Base-by-base conservation (phyloP, 148 eudicot genomes). In the Rhododendron ferrugineum region DNA sequence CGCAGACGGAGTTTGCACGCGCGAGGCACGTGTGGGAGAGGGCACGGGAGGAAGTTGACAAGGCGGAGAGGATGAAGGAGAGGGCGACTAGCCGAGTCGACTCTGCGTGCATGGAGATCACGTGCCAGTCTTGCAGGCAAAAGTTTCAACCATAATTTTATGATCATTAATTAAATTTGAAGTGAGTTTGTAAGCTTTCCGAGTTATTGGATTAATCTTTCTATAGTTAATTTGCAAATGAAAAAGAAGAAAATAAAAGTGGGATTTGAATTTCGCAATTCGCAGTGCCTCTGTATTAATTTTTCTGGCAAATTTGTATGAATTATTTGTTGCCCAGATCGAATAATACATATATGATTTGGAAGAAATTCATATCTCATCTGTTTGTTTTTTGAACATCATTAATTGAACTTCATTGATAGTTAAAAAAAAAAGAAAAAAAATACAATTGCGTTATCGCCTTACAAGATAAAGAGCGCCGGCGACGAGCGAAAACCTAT, bases 121-220 rank as follows among this genome's bases (percentile, higher is more conserved):
- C 97, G 73, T 96, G 99, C 85, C 91, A 91, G 47, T 92, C 94
- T 40, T 96, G 99, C 91, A 90, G 94, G 83, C 98, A 93, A 88
- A 93, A 92, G 83, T 96, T 96, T 82, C 92, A 93, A 58, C 87
- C 89, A 62, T 89, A 28, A 88, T n/a, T 13, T 0, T 56, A 2
- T 20, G 40, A 2, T 50, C 23, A 2, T 80, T 13, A 0, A 1
- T 52, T 15, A 16, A 32, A 20, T 80, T 47, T 80, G 40, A 28
- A 64, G 34, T n/a, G 46, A 22, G 44, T 22, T 52, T 54, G 70
- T 14, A 28, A 16, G 36, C 56, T 52, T 80, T 32, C 9, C 15
- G 6, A 20, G 34, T 2, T 26, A 13, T 68, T 68, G 73, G 73
- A 68, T 10, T 28, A 68, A 8, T 62, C 15, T 80, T 30, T 54